A percentile compares a stretch with the other conserved stretches of the same genome.
phyloP scores from a whole-genome alignment of 164 flowering plant genomes.

The Berberis thunbergii region DNA sequence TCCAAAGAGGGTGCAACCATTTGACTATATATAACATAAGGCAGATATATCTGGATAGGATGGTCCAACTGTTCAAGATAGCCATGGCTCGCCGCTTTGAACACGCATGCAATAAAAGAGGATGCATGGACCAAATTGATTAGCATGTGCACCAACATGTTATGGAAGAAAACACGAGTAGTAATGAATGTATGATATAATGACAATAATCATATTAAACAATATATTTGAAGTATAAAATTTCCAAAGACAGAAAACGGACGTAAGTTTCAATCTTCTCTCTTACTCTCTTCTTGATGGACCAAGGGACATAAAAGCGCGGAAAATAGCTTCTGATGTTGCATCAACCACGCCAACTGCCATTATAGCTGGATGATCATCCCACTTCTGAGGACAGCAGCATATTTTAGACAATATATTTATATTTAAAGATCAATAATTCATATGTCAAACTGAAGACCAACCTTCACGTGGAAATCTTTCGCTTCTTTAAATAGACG shows the following conservation, averaged over 20 bases:
- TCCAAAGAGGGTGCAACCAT: too few species aligned
- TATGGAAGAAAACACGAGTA: too few species aligned
- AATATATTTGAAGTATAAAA: background rate
- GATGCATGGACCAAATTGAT: background rate
- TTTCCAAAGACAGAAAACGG: background rate
- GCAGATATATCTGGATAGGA: too few species aligned
- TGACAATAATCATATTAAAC: too few species aligned
- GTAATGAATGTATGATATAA: too few species aligned
- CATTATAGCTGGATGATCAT: constrained; percentile 94
- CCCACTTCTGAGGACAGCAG: constrained; percentile 45
- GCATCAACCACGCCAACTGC: constrained; percentile 88
- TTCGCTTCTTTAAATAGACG: constrained; percentile 86
- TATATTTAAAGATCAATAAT: background rate
- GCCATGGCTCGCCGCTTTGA: background rate
- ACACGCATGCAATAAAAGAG: background rate
- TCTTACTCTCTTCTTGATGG: constrained; percentile 87
- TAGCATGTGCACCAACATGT: background rate
- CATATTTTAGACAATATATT: constrained; percentile 11
- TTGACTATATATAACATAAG: too few species aligned
- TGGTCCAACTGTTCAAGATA: background rate
- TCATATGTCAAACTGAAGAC: constrained; percentile 2
- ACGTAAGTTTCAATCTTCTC: background rate
- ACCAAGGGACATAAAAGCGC: constrained; percentile 80
- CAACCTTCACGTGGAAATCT: constrained; percentile 39
- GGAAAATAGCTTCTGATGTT: constrained; percentile 76